Evolutionary conservation across 495 filamentous ascomycete genomes (phyloP), one percentile per base, ranked within the genome.

Genomic region (Talaromyces wortmannii): DNA sequence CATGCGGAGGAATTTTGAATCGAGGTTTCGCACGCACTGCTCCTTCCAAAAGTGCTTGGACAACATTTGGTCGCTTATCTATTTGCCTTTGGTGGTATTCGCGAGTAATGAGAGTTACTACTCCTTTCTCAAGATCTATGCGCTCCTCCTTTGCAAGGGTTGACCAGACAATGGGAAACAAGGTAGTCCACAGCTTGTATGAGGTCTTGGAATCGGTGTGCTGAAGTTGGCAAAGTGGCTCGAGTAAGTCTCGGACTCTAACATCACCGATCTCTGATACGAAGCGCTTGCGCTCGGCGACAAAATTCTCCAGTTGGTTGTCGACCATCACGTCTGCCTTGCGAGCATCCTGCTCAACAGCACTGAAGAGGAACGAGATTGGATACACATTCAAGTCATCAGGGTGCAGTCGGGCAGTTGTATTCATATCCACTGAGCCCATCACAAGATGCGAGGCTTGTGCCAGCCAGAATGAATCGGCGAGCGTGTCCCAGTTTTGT

Each of bases 401-500:
- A 0, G 74, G 66, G 59, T 96, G 84, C 36, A 99, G 76, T 55
- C 88, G 84, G 48, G 87, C 81, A 29, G 82, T 71, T 8, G 80
- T 81, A 52, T 85, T 87, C 84, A 90, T 89, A 60, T 97, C 94
- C 36, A 97, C 78, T 47, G 88, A 91, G 16, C 95, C 91, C 55
- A 97, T 80, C 13, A 99, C 78, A 17, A 97, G 78, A 64, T 97
- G 92, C 13, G 88, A 87, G 12, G 94, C 94, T 67, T 99, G 95
- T 30, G 89, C 84, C 15, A 99, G 78, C 95, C 95, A 99, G 74
- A 92, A 99, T 7, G 88, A 96, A 56, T 99, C 94, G 4, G 81
- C 82, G 36, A 99, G 77, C 0, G 89, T 92, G 64, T 97, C 95
- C 95, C 95, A 99, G 61, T 97, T 96, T 66, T 99, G 95, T n/a